Conservation (phyloP, 352 stramenopile species). For the Pythium phragmiticola region DNA sequence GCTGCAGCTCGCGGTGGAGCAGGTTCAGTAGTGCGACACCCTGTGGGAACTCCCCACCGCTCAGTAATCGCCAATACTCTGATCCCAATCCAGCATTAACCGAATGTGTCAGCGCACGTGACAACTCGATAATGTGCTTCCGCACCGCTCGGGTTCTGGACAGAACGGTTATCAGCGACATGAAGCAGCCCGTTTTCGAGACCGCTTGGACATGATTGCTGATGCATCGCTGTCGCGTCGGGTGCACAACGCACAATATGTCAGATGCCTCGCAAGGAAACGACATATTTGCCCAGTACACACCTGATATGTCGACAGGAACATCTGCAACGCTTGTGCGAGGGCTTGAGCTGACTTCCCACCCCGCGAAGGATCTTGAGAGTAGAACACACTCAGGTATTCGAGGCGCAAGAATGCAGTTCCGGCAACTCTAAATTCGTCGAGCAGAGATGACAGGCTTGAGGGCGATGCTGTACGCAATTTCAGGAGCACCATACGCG, state of each 20-base stretch:
- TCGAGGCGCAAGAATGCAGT: conserved; percentile 63
- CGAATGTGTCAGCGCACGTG: not conserved
- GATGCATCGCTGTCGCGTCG: not conserved
- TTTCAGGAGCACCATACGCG: conserved; percentile 41
- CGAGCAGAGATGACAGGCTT: conserved; percentile 42
- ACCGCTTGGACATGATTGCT: not conserved
- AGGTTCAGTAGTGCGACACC: conserved; percentile 53
- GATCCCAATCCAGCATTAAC: not conserved
- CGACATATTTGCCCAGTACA: not conserved
- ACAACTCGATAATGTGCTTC: conserved; percentile 3
- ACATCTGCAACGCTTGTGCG: conserved; percentile 48
- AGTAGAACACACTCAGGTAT: conserved; percentile 57
- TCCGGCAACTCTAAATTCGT: conserved; percentile 58
- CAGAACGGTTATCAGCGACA: conserved; percentile 14
- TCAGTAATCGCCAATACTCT: conserved; percentile 18
- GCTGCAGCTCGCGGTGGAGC: conserved; percentile 39
- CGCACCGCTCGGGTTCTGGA: conserved; percentile 15
- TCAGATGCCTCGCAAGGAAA: not conserved
- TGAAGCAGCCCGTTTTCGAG: conserved; percentile 2
- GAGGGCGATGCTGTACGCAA: conserved; percentile 38
- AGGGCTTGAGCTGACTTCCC: conserved; percentile 67
- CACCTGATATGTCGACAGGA: conserved; percentile 56
- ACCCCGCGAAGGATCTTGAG: conserved; percentile 55
- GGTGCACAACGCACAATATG: not conserved
- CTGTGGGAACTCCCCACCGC: conserved; percentile 40